Percentiles rank a stretch among this genome's conserved stretches.
Evolutionary conservation across 495 filamentous ascomycete genomes (phyloP).

Genomic region (Neurospora sp.): DNA sequence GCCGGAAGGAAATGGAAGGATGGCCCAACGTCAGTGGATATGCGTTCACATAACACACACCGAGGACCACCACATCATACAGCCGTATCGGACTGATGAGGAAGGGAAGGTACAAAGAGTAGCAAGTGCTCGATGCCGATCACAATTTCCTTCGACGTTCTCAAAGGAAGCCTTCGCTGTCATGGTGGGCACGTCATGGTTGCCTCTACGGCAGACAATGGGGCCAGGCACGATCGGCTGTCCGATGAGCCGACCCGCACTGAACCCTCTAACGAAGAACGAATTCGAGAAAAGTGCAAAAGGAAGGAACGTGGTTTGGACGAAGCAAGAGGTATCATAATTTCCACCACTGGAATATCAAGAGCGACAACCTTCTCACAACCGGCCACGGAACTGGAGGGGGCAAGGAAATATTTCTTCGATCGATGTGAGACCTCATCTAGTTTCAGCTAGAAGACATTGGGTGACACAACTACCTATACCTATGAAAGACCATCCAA

Average conservation of each 20-base stretch:
- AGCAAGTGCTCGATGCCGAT: too few species aligned
- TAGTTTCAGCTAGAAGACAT: background rate
- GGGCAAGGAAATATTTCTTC: too few species aligned
- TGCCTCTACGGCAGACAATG: background rate
- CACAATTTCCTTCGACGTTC: too few species aligned
- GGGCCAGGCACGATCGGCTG: background rate
- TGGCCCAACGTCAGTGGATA: too few species aligned
- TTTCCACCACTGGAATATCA: background rate
- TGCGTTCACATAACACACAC: too few species aligned
- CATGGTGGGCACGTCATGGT: background rate
- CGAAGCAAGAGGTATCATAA: background rate
- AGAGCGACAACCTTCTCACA: background rate
- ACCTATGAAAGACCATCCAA: too few species aligned
- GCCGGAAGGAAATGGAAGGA: too few species aligned
- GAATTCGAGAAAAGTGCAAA: background rate
- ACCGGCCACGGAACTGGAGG: background rate
- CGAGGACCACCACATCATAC: too few species aligned
- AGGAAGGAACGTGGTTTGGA: background rate
- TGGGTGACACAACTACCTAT: too few species aligned
- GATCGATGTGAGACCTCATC: background rate
- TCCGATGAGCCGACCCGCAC: background rate
- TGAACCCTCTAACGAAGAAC: background rate
- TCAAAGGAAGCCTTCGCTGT: background rate
- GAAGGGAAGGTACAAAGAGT: too few species aligned
- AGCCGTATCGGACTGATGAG: too few species aligned